Evolutionary conservation across 306 rosid genomes (phyloP), one percentile per base, ranked within the genome.

Genomic region (Styphnolobium japonicum): DNA sequence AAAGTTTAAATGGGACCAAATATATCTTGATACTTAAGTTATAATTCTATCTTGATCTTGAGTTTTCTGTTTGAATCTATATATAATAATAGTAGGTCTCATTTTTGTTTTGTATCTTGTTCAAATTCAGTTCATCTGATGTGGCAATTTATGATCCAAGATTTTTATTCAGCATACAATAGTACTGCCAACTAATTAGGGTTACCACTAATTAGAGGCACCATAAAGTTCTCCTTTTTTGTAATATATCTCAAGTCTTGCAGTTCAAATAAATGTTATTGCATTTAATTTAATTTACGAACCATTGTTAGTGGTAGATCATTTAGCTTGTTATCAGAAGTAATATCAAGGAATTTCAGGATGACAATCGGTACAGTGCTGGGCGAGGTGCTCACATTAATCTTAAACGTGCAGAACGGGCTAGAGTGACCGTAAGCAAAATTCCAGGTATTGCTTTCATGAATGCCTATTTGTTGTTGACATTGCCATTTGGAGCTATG

Each of bases 331-430:
- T 82, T 75, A 33, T 49, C 64, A 49, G 8, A 87, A 22, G 34
- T 53, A 82, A 45, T 76, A 8, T 39, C 25, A 43, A 56, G 61
- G 62, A 67, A 73, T 86, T 79, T 70, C 96, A 95, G 98, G 99
- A 95, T 78, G 82, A 89, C 37, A 95, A 86, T 72, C 87, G 97
- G 33, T 95, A 91, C 84, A 95, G 66, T 86, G 96, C 98, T 33
- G 98, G 99, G 61, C 81, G 98, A 85, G 98, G 99, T 18, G 94
- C 87, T 68, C 99, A 95, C 81, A 89, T 93, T 70, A 95, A 91
- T 82, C 97, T 95, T 51, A 95, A 95, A 80, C 99, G 94, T 21
- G 99, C 99, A 57, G 99, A 95, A 83, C 91, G 94, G 61, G 99
- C 98, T 60, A 85, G 98, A 81, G 88, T 95, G 73, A 78, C 94